Percentiles rank a stretch among this genome's conserved stretches.
Evolutionary conservation across 1,284 basidiomycete genomes (phyloP).

Genomic region (Malassezia furfur): DNA sequence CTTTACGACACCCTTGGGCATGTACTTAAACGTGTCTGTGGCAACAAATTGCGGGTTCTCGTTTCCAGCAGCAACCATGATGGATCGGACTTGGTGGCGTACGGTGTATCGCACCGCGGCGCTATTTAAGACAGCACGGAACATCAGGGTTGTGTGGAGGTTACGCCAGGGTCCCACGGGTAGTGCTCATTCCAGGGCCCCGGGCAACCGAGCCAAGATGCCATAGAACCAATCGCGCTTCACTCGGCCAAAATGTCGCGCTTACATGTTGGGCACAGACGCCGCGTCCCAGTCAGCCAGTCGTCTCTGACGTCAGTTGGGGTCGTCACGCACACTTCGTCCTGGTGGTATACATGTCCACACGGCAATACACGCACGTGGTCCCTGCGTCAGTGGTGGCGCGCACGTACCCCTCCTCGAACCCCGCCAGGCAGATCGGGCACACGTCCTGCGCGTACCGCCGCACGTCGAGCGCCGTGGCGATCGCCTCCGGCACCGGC

Average conservation of each 20-base stretch:
- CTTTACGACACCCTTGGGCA: slow-evolving; percentile 44
- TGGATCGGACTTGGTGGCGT: not conserved
- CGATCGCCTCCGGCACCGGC: not conserved
- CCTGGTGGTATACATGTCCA: slow-evolving; percentile 43
- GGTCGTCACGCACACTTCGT: slow-evolving; percentile 20
- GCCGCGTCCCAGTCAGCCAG: slow-evolving; percentile 41
- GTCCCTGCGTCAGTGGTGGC: slow-evolving; percentile 23
- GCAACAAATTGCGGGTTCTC: not conserved
- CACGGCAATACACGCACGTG: slow-evolving; percentile 42
- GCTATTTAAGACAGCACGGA: too few species aligned
- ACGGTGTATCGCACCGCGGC: too few species aligned
- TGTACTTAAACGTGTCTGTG: slow-evolving; percentile 2
- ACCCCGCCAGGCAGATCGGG: slow-evolving; percentile 42
- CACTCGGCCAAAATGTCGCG: slow-evolving; percentile 27
- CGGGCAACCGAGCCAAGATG: not conserved
- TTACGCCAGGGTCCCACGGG: too few species aligned
- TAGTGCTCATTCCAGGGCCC: too few species aligned
- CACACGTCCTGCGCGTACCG: slow-evolving; percentile 29
- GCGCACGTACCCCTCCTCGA: slow-evolving; percentile 29
- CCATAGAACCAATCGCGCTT: slow-evolving; percentile 1
- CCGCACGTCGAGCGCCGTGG: not conserved
- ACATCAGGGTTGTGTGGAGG: too few species aligned
- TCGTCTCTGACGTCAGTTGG: slow-evolving; percentile 27
- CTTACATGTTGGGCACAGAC: slow-evolving; percentile 47
- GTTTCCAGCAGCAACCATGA: not conserved